Evolutionary conservation across 2,329 filamentous ascomycete species (phyloP).

Genomic region (Colletotrichum eleusines): DNA sequence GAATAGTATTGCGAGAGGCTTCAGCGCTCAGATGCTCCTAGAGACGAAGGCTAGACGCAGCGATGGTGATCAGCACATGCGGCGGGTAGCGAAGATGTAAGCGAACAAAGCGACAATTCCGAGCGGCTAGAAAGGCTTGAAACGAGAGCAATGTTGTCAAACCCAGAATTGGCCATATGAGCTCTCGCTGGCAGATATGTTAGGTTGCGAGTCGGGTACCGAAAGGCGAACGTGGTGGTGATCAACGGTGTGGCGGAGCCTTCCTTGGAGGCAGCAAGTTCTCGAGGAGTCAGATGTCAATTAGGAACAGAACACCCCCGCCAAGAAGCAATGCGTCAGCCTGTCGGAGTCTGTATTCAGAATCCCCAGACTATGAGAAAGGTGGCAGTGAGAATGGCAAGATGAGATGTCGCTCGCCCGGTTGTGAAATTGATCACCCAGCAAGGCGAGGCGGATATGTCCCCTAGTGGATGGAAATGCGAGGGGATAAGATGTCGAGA

Average conservation of each 20-base stretch:
- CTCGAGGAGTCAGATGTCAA: constrained; percentile 29
- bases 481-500: neutral
- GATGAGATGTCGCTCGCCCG: neutral
- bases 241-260: constrained; percentile 29
- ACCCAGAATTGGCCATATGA: neutral
- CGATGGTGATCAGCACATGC: neutral
- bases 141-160: neutral
- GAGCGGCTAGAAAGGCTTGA: no score
- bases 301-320: neutral
- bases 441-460: neutral
- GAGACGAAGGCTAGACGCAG: neutral
- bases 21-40: neutral
- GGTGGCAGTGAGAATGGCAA: neutral
- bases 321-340: neutral
- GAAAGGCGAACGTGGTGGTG: constrained; percentile 7
- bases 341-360: neutral
- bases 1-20: neutral
- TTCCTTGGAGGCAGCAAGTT: constrained; percentile 38
- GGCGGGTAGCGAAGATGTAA: neutral
- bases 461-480: neutral
- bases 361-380: neutral
- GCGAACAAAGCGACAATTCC: neutral
- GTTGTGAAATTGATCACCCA: neutral
- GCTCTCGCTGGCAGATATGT: neutral
- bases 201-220: neutral